Base-by-base conservation (phyloP, 2,329 filamentous ascomycete species). In the Scopulariopsis brevicaulis region DNA sequence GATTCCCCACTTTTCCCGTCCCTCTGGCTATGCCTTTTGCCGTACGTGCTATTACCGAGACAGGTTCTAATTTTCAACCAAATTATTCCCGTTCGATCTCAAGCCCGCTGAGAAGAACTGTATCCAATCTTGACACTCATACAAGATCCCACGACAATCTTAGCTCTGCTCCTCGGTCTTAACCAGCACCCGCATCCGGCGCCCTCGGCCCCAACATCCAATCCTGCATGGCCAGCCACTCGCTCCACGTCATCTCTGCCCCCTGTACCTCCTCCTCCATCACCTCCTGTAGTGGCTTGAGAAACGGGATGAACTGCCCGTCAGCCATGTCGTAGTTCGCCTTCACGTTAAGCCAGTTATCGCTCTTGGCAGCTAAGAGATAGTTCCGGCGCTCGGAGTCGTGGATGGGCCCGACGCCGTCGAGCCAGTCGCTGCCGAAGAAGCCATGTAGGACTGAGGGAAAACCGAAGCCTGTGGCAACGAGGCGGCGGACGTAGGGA, bases 151-250 rank as follows among this genome's bases (percentile, higher is more conserved):
- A 37, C 34, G 34, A 37, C 14, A 37, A 37, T 37, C 34, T 37
- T 14, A 37, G 34, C 34, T 37, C 34, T 37, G 34, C n/a, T n/a
- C n/a, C n/a, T n/a, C n/a, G n/a, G n/a, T n/a, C 34, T 37, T 37
- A 37, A 14, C 34, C 34, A 14, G 34, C 34, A 37, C 34, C 34
- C 34, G 34, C 34, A 37, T n/a, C 22, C 50, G 87, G 88, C 35
- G 86, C 86, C 61, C 89, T 77, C 1, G 89, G 88, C 2, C 92
- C 92, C 20, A 96, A 76, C 91, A 96, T 96, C 93, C 93, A 97
- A 70, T 96, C 93, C 71, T 96, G 90, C 90, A 96, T 95, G 14
- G 90, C 90, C 35, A 96, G 75, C 93, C 93, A 97, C 66, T 93
- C 86, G 68, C 90, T 95, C 94, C 94, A 99, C 60, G 80, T 85